Evolutionary conservation across 306 rosid genomes (phyloP), one percentile per base, ranked within the genome.

Genomic region (Castanea mollissima): DNA sequence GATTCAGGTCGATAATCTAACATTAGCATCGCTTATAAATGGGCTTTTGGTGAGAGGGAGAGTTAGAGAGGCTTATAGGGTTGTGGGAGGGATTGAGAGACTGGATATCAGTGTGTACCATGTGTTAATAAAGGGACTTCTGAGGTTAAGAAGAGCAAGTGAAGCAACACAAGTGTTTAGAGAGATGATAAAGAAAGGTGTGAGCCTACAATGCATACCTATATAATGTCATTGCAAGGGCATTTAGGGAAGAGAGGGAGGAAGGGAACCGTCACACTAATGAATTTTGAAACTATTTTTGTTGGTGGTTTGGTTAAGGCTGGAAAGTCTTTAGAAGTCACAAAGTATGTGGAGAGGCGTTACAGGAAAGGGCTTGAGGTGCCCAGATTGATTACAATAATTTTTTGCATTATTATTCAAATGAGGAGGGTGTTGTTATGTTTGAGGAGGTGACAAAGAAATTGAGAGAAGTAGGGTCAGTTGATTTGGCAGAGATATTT

Each of bases 401-500:
- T 52, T 94, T 94, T 80, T 85, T 92, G 89, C 84, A 94, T 46
- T 87, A 89, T 54, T 88, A 84, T 78, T 92, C 98, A 2, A 94
- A 87, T 74, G 97, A 92, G 85, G 91, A 91, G 68, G 98, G 98
- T 14, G 91, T 82, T 49, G 52, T 55, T 4, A 91, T 94, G 97
- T 92, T 92, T 85, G 93, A 87, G 85, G 97, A 87, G 80, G 85
- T 87, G 76, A 91, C 85, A 63, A 91, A 89, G 76, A 94, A 86
- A 84, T 55, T 92, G 82, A 91, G 97, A 75, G 94, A 91, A 81
- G 93, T 82, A 54, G 97, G 97, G 35, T 76, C 84, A 86, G 41
- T 91, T 82, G 98, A 91, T 86, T 86, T 94, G 95, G 98, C 97
- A 3, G 97, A 89, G 56, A 90, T 94, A 73, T 84, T 94, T 82